phyloP scores from a whole-genome alignment of 768 basidiomycete genomes.

The Phylloporus arenicola region DNA sequence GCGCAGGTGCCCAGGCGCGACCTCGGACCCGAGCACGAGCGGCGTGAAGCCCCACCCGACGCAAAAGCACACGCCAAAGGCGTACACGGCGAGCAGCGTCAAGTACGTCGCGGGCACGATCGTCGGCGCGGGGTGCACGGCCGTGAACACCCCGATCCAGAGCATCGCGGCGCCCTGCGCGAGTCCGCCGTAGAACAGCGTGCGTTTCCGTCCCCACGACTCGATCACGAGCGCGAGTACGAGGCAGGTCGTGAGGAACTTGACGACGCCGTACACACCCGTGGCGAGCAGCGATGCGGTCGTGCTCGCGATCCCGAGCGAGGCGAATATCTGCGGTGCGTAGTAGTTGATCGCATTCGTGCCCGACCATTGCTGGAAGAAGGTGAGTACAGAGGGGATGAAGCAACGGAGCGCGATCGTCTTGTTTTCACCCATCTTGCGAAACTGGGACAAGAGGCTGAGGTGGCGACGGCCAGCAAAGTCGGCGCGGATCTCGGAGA shows the following conservation, averaged over 20 bases:
- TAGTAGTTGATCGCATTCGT: conserved; percentile 41
- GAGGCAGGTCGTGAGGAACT: conserved; percentile 28
- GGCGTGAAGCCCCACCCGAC: conserved; percentile 32
- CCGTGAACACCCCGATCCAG: conserved; percentile 32
- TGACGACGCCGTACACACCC: conserved; percentile 39
- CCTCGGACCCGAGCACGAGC: conserved; percentile 32
- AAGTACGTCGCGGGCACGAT: conserved; percentile 30
- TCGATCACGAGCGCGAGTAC: conserved; percentile 37
- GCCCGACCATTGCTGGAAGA: conserved; percentile 39
- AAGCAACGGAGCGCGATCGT: conserved; percentile 27
- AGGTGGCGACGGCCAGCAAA: conserved; percentile 28
- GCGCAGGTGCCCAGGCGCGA: conserved; percentile 35
- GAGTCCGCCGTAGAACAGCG: conserved; percentile 34
- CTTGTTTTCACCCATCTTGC: conserved; percentile 31
- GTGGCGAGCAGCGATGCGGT: conserved; percentile 35
- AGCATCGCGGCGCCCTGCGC: conserved; percentile 34
- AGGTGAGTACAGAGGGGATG: conserved; percentile 31
- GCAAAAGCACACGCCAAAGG: conserved; percentile 34
- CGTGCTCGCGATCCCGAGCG: conserved; percentile 31
- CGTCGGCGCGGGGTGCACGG: conserved; percentile 23
- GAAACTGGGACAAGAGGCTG: conserved; percentile 24
- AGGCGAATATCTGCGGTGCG: conserved; percentile 32
- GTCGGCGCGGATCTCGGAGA: conserved; percentile 34
- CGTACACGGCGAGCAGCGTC: conserved; percentile 33
- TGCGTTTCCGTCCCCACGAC: conserved; percentile 35